These are phyloP conservation scores for Aureobasidium vineae DNA, from an alignment of 2,329 filamentous ascomycete species.

Conservation along the genomic window DNA sequence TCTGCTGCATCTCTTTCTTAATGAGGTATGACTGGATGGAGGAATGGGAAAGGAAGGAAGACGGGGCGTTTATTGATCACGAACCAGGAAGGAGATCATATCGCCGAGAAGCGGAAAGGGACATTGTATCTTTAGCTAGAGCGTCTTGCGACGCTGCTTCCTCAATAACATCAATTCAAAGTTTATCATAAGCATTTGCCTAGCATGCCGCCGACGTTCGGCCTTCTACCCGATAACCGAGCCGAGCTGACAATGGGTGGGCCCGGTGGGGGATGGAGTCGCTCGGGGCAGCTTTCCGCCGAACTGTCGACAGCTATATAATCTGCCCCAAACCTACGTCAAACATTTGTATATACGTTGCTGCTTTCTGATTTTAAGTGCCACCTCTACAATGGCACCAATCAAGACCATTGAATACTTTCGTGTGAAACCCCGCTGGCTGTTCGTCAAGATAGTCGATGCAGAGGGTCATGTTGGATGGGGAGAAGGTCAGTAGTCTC, in stretches of 20 bases:
- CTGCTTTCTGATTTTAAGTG: background rate
- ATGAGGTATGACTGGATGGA: slow-evolving; percentile 12
- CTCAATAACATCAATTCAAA: slow-evolving; percentile 2
- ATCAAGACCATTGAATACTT: slow-evolving; percentile 70
- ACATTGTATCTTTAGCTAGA: background rate
- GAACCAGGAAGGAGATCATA: background rate
- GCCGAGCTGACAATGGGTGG: background rate
- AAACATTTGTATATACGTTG: background rate
- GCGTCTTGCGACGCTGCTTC: background rate
- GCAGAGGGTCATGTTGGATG: slow-evolving; percentile 62
- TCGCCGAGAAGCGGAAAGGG: background rate
- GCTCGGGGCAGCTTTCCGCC: slow-evolving; percentile 1
- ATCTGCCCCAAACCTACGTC: background rate
- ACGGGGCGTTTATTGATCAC: background rate
- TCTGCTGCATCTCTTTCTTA: slow-evolving; percentile 2
- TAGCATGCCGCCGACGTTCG: background rate
- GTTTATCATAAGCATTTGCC: background rate
- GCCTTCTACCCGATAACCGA: background rate
- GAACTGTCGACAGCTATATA: background rate
- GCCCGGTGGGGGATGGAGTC: background rate
- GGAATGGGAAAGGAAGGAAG: slow-evolving; percentile 5
- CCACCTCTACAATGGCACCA: slow-evolving; percentile 52
- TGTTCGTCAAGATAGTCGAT: slow-evolving; percentile 73
- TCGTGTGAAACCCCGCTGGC: slow-evolving; percentile 69
- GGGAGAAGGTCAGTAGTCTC: slow-evolving; percentile 54